Evolutionary conservation across 176 grass and related monocot genomes (phyloP).

Genomic region (Aegilops longissima): DNA sequence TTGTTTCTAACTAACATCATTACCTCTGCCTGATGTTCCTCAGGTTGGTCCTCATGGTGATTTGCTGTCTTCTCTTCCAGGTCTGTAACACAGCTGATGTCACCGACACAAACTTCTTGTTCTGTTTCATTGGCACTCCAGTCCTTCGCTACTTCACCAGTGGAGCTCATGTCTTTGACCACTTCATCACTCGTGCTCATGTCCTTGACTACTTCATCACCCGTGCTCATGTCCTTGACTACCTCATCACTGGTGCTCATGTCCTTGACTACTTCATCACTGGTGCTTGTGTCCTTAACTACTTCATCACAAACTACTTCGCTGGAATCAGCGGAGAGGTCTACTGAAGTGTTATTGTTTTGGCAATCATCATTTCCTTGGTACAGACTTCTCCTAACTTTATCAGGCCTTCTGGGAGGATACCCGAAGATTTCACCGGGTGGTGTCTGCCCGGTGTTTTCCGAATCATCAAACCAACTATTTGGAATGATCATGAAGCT

Average conservation of each 20-base stretch:
- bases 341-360: conserved; percentile 26
- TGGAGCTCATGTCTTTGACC: conserved; percentile 26
- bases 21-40: conserved; percentile 30
- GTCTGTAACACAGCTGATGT: conserved; percentile 26
- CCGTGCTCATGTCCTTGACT: not conserved
- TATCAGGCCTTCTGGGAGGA: conserved; percentile 49
- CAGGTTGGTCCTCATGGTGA: not conserved
- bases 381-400: conserved; percentile 55
- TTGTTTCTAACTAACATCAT: conserved; percentile 8
- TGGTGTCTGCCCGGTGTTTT: conserved; percentile 42
- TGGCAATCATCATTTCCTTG: conserved; percentile 27
- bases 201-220: conserved; percentile 9
- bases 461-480: conserved; percentile 62
- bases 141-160: conserved; percentile 20
- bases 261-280: conserved; percentile 15
- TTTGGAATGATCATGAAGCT: conserved; percentile 64
- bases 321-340: conserved; percentile 26
- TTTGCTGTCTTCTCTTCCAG: conserved; percentile 23
- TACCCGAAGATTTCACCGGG: conserved; percentile 47
- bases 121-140: not conserved
- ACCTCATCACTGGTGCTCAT: conserved; percentile 1
- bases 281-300: conserved; percentile 12
- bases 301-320: conserved; percentile 21
- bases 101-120: conserved; percentile 26
- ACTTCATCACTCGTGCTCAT: conserved; percentile 17